Percentiles rank a stretch among this genome's conserved stretches.
Conservation (phyloP, 2,329 filamentous ascomycete genomes). For the Myotisia sp. region DNA sequence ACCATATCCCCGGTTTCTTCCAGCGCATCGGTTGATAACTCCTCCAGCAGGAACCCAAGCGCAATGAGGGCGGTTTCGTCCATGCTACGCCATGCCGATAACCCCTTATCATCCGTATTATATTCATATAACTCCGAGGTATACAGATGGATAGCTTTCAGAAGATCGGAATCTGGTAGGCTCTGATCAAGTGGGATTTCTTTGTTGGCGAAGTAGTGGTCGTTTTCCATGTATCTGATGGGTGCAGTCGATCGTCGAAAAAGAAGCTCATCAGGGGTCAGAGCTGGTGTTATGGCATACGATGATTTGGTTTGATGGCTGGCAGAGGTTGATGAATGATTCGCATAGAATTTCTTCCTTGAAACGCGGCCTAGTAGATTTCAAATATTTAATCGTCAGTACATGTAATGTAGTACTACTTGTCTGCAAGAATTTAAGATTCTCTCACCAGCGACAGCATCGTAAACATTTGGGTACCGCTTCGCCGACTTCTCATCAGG, state of each 20-base stretch:
- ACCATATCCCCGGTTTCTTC: constrained; percentile 46
- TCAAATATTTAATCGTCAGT: background rate
- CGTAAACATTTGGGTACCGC: constrained; percentile 39
- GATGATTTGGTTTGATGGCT: constrained; percentile 16
- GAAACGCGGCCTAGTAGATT: constrained; percentile 37
- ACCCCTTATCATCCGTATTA: constrained; percentile 20
- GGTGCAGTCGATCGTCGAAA: constrained; percentile 40
- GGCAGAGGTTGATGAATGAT: constrained; percentile 15
- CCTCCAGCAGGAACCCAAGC: constrained; percentile 47
- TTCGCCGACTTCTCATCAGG: background rate
- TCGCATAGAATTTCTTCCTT: constrained; percentile 21
- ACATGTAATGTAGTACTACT: background rate
- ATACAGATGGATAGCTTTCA: constrained; percentile 45
- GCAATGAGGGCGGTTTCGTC: constrained; percentile 50
- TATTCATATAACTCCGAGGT: constrained; percentile 41
- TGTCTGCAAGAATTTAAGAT: background rate
- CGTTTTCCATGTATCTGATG: constrained; percentile 38
- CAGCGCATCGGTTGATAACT: constrained; percentile 37
- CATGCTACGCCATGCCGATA: constrained; percentile 38
- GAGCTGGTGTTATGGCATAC: constrained; percentile 21
- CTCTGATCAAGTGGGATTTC: constrained; percentile 24
- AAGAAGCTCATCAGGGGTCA: constrained; percentile 45
- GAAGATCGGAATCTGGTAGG: constrained; percentile 43
- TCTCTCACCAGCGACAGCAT: constrained; percentile 42
- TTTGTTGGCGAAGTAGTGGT: constrained; percentile 42